Evolutionary conservation across 2,329 filamentous ascomycete genomes (phyloP).

Genomic region (Pseudogymnoascus sp.): DNA sequence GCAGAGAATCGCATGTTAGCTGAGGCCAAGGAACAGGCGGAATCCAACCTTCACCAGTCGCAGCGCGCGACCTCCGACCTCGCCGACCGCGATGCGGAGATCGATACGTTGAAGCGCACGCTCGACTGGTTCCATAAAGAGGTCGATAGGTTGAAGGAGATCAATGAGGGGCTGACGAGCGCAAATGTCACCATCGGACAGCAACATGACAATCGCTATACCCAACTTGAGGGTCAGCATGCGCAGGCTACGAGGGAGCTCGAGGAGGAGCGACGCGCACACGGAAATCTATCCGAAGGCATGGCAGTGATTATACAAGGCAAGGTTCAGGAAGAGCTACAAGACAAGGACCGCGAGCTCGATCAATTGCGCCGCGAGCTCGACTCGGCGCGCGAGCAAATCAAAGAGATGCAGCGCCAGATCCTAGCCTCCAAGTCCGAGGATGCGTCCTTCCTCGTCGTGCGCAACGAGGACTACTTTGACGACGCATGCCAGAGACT

Average conservation of each 20-base stretch:
- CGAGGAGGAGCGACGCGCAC: conserved; percentile 55
- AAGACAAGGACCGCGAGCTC: conserved; percentile 79
- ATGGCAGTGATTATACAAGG: conserved; percentile 53
- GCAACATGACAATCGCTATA: conserved; percentile 63
- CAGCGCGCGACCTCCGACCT: conserved; percentile 62
- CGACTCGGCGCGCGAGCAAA: conserved; percentile 57
- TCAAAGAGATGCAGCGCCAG: conserved; percentile 48
- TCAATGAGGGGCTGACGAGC: conserved; percentile 71
- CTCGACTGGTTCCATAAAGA: conserved; percentile 76
- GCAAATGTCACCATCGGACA: conserved; percentile 69
- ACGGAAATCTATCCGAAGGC: conserved; percentile 52
- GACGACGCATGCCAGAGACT: conserved; percentile 88
- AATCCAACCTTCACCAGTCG: conserved; percentile 51
- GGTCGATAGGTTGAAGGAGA: conserved; percentile 68
- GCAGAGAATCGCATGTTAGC: conserved; percentile 76
- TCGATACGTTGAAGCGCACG: conserved; percentile 70
- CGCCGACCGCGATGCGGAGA: conserved; percentile 77
- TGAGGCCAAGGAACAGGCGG: conserved; percentile 62
- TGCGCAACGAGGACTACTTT: conserved; percentile 90
- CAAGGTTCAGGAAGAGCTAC: conserved; percentile 57
- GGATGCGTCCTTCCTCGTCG: conserved; percentile 65
- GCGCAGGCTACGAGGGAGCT: conserved; percentile 60
- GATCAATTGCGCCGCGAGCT: conserved; percentile 67
- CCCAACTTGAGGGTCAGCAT: conserved; percentile 58
- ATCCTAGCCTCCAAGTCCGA: conserved; percentile 51